Percentiles rank a stretch among this genome's conserved stretches.
Conservation (phyloP, 2,329 filamentous ascomycete species). For the Alternaria consortialis region DNA sequence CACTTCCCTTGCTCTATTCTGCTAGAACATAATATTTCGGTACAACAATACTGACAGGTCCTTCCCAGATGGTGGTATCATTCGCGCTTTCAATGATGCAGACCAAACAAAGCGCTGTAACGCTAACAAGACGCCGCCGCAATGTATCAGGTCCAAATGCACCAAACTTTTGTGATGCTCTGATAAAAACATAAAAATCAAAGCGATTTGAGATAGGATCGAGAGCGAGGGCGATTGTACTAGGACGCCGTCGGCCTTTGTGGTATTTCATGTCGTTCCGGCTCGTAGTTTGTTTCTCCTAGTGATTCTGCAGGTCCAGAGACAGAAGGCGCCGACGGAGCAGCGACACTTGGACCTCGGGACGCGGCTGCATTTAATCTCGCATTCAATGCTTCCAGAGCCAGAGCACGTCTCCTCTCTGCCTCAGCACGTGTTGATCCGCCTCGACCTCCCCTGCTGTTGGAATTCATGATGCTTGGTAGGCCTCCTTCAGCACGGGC, state of each 20-base stretch:
- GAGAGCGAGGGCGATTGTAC: background rate
- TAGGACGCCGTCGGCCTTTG: constrained; percentile 32
- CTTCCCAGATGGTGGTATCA: constrained; percentile 34
- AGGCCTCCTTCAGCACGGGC: constrained; percentile 69
- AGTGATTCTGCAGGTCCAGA: constrained; percentile 48
- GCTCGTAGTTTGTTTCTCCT: constrained; percentile 55
- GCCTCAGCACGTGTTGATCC: constrained; percentile 84
- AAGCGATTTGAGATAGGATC: background rate
- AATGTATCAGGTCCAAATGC: background rate
- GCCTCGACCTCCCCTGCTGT: constrained; percentile 59
- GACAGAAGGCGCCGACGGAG: constrained; percentile 47
- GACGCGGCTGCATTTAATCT: constrained; percentile 83
- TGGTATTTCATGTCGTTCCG: constrained; percentile 47
- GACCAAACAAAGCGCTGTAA: constrained; percentile 19
- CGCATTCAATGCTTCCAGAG: constrained; percentile 91
- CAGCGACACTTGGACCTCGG: constrained; percentile 52
- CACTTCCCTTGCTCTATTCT: constrained; percentile 30
- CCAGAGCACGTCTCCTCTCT: constrained; percentile 86
- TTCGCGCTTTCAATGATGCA: constrained; percentile 21
- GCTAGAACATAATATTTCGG: constrained; percentile 26
- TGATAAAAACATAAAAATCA: background rate
- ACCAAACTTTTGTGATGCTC: background rate
- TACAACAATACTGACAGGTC: constrained; percentile 29
- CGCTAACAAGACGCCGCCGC: constrained; percentile 3
- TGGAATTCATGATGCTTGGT: constrained; percentile 65